phyloP scores from a whole-genome alignment of 164 flowering plant species.

The Echeveria elegans region DNA sequence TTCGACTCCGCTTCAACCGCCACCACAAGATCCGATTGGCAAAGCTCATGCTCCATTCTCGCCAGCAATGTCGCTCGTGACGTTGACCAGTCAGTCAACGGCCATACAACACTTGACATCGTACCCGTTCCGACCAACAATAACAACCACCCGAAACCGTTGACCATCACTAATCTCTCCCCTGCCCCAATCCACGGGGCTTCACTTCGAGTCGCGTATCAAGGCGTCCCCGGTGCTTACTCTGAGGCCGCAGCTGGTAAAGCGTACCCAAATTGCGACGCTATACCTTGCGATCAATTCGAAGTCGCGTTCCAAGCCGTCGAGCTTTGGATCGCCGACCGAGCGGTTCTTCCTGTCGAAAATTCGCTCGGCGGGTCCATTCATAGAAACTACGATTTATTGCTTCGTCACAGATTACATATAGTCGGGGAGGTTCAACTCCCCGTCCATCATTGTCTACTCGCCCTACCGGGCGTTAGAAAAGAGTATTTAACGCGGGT shows the following conservation, averaged over 20 bases:
- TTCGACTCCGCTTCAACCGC: constrained; percentile 24
- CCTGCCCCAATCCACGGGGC: constrained; percentile 90
- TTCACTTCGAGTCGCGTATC: constrained; percentile 78
- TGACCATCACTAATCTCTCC: constrained; percentile 59
- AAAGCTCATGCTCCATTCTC: constrained; percentile 77
- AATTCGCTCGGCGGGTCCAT: too few species aligned
- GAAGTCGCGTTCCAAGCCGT: too few species aligned
- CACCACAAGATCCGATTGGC: constrained; percentile 63
- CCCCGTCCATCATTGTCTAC: too few species aligned
- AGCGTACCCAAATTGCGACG: constrained; percentile 79
- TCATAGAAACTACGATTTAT: too few species aligned
- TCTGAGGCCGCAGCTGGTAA: constrained; percentile 91
- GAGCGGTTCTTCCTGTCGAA: too few species aligned
- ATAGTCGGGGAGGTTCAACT: too few species aligned
- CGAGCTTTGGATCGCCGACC: too few species aligned
- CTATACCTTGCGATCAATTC: too few species aligned
- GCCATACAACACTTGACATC: constrained; percentile 52
- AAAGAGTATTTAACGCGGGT: too few species aligned
- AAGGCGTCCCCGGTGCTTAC: constrained; percentile 92
- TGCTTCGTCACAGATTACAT: too few species aligned
- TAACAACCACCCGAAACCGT: constrained; percentile 41
- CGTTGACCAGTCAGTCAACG: constrained; percentile 44
- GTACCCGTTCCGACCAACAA: too few species aligned
- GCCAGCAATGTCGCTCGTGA: constrained; percentile 48
- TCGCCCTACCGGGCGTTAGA: too few species aligned